Conservation (phyloP, 1,139 yeast genomes). For the Yamadazyma taylorii region DNA sequence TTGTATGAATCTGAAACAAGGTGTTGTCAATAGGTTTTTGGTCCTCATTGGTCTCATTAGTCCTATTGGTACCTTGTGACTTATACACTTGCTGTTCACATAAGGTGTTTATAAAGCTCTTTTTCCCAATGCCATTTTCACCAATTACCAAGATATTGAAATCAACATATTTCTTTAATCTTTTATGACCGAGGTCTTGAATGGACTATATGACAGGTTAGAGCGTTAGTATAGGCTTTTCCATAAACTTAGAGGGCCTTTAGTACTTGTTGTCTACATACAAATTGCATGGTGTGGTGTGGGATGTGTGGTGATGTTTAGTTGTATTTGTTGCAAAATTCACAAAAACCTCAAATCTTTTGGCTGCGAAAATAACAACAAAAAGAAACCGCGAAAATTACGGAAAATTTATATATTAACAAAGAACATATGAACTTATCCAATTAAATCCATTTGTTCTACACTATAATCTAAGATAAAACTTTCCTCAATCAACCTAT, state of each 20-base stretch:
- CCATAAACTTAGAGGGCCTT: neutral
- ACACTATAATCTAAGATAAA: constrained; percentile 82
- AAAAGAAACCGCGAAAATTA: too few species aligned
- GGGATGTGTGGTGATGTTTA: too few species aligned
- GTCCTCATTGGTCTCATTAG: too few species aligned
- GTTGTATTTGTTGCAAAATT: neutral
- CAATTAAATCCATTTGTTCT: constrained; percentile 58
- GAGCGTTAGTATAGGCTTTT: constrained; percentile 6
- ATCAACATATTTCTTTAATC: constrained; percentile 17
- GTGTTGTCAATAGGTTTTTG: too few species aligned
- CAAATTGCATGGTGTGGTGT: neutral
- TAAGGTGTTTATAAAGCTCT: constrained; percentile 32
- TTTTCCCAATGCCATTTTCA: constrained; percentile 37
- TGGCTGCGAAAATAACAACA: constrained; percentile 4
- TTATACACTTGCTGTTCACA: constrained; percentile 22
- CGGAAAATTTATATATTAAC: neutral
- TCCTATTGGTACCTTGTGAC: too few species aligned
- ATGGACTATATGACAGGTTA: constrained; percentile 3
- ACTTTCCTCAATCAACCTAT: constrained; percentile 80
- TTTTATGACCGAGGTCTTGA: constrained; percentile 16
- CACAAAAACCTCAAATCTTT: neutral
- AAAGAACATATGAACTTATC: constrained; percentile 1
- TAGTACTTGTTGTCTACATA: neutral
- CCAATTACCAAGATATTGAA: constrained; percentile 34
- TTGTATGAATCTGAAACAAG: constrained; percentile 5